Evolutionary conservation across 179 eudicot species (phyloP).

Genomic region (Sideroxylon spinosum): DNA sequence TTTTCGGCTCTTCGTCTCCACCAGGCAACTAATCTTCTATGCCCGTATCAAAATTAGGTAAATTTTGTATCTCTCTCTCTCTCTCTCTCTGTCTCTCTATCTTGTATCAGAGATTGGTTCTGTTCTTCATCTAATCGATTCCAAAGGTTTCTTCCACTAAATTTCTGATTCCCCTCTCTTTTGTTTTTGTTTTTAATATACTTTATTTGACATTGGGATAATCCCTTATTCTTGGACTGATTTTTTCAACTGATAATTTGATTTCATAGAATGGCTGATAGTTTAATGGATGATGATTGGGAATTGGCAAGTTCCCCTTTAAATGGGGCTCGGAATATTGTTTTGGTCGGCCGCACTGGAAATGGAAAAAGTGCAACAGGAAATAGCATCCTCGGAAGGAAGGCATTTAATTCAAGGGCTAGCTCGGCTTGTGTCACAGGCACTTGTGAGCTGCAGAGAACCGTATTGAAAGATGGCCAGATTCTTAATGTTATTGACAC

Average conservation of each 20-base stretch:
- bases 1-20: too few relatives aligned
- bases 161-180: too few relatives aligned
- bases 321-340: constrained; percentile 51
- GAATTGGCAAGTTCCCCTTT: constrained; percentile 50
- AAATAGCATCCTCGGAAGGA: constrained; percentile 63
- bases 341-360: constrained; percentile 85
- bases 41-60: too few relatives aligned
- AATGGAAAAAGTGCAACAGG: constrained; percentile 96
- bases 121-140: too few relatives aligned
- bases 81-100: too few relatives aligned
- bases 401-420: constrained; percentile 57
- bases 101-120: too few relatives aligned
- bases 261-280: background rate
- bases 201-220: too few relatives aligned
- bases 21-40: too few relatives aligned
- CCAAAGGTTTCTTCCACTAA: too few relatives aligned
- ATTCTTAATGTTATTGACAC: constrained; percentile 83
- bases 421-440: constrained; percentile 74
- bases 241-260: background rate
- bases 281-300: constrained; percentile 52
- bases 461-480: constrained; percentile 57
- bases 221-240: too few relatives aligned
- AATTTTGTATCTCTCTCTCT: too few relatives aligned
- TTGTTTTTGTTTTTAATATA: too few relatives aligned
- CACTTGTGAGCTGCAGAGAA: constrained; percentile 65